A percentile compares a stretch with the other conserved stretches of the same genome.
phyloP scores from a whole-genome alignment of 2,329 filamentous ascomycete genomes.

The Tolypocladium tundrense region DNA sequence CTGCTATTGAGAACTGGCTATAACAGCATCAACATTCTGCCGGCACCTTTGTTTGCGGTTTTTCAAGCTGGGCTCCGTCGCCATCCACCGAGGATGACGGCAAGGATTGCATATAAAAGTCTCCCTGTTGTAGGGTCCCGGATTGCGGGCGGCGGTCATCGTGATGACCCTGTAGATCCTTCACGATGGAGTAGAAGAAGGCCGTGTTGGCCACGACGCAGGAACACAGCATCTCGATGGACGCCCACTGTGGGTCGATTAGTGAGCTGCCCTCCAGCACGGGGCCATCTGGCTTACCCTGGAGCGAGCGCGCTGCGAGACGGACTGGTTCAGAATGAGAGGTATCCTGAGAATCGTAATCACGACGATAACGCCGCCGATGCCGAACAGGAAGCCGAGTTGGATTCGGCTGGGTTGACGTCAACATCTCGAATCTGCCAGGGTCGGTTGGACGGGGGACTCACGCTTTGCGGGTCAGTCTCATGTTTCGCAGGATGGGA shows the following conservation, averaged over 20 bases:
- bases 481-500: not conserved
- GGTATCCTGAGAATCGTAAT: not conserved
- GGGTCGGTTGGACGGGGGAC: not conserved
- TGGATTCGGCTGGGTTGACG: not conserved
- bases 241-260: not conserved
- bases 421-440: not conserved
- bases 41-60: not conserved
- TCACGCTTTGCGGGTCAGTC: not conserved
- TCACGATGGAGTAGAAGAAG: not conserved
- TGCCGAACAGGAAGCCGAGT: not conserved
- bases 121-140: not conserved
- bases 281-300: not conserved
- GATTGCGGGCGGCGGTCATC: not conserved
- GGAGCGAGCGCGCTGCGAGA: not conserved
- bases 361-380: not conserved
- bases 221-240: not conserved
- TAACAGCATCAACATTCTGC: not conserved
- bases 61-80: not conserved
- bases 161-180: not conserved
- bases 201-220: not conserved
- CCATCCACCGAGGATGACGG: not conserved
- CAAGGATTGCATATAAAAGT: not conserved
- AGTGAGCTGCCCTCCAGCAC: not conserved
- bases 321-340: not conserved
- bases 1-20: too few species aligned